Base-by-base conservation (phyloP, 2,329 filamentous ascomycete genomes). In the Calcarisporium arbuscula region DNA sequence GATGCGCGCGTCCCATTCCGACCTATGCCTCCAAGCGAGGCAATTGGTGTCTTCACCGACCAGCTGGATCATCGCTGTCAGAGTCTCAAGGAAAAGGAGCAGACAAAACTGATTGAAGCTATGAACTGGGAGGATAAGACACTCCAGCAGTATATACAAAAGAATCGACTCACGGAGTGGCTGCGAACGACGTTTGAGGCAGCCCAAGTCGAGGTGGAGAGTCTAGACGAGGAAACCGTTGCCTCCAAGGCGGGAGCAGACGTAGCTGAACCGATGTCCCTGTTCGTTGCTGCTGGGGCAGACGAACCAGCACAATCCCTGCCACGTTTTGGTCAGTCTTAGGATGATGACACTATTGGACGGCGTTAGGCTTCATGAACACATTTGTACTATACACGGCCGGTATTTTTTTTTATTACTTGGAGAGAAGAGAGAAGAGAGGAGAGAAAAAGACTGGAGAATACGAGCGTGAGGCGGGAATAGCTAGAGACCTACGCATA, bases 91-190 rank as follows among this genome's bases (percentile, higher is more conserved):
- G 72, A 79, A 27, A 72, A 76, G 28, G 72, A 84, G 48, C 72
- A 78, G 39, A 68, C 77, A 38, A 80, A 78, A 38, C 72, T 94
- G 39, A 62, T 81, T 19, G 74, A 79, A 18, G 85, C 86, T 38
- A 82, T 92, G 63, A 67, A 74, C 38, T 69, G 70, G 38, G 88
- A 95, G 59, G 83, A 90, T 51, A 69, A 72, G 40, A 53, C 73
- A 9, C 66, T 95, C 25, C 62, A 68, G 33, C 68, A 70, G 32
- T 77, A 77, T 52, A 67, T 92, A 15, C 74, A 82, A 36, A 80
- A 80, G 54, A 70, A 77, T 39, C 71, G 79, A 23, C 69, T 95
- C 9, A 75, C 78, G 6, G 70, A 81, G 36, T 94, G 89, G 85
- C 57, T 65, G 14, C 53, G 47, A 8, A 56, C 56, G 10, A 57